Evolutionary conservation across 495 filamentous ascomycete species (phyloP).

Genomic region (Thermothielavioides terrestris): DNA sequence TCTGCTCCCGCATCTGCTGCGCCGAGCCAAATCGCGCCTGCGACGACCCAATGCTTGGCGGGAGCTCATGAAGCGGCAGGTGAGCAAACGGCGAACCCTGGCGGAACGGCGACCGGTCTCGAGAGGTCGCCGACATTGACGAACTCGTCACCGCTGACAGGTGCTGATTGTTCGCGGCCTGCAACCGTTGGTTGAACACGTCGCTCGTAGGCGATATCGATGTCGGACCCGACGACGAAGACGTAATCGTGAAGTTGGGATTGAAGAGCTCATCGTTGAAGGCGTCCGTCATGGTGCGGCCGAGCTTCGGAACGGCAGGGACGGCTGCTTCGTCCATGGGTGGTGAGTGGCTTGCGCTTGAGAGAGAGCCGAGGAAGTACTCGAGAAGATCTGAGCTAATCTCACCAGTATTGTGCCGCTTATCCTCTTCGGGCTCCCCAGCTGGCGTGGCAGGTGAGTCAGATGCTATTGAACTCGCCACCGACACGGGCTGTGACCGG

Average conservation of each 20-base stretch:
- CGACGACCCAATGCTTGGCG: conserved; percentile 23
- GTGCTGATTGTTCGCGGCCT: conserved; percentile 68
- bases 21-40: conserved; percentile 46
- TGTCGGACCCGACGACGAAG: conserved; percentile 38
- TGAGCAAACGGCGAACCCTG: conserved; percentile 60
- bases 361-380: conserved; percentile 47
- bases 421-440: conserved; percentile 38
- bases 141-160: conserved; percentile 47
- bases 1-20: conserved; percentile 50
- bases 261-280: conserved; percentile 82
- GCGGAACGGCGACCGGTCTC: conserved; percentile 78
- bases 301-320: conserved; percentile 62
- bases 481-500: conserved; percentile 37
- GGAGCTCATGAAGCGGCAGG: conserved; percentile 38
- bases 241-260: conserved; percentile 49
- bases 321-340: conserved; percentile 38
- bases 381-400: conserved; percentile 28
- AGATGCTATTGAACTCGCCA: conserved; percentile 42
- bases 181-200: conserved; percentile 63
- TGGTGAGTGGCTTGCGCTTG: conserved; percentile 33
- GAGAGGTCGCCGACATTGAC: conserved; percentile 41
- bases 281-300: conserved; percentile 77
- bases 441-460: conserved; percentile 50
- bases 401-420: conserved; percentile 43
- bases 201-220: conserved; percentile 52